These are phyloP conservation scores for Ramichloridium luteum DNA, from an alignment of 2,329 filamentous ascomycete species.

Conservation along the genomic window DNA sequence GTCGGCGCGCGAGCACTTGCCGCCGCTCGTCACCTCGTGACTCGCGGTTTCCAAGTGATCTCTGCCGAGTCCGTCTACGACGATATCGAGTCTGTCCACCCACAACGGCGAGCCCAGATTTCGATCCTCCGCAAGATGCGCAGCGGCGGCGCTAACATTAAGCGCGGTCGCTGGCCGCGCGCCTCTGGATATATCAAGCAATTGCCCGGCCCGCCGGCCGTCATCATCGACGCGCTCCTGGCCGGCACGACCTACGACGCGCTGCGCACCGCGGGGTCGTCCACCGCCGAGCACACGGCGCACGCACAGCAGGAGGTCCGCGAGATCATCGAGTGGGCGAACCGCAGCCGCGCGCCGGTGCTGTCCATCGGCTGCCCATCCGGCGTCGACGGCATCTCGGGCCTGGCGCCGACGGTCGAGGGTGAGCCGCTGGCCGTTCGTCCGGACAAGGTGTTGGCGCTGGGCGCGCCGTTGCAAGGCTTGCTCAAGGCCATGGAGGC, in stretches of 20 bases:
- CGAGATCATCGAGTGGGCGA: conserved; percentile 87
- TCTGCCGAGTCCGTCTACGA: conserved; percentile 78
- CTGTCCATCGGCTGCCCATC: conserved; percentile 85
- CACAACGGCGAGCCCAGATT: conserved; percentile 68
- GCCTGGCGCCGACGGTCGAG: conserved; percentile 53
- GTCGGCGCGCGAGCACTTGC: conserved; percentile 75
- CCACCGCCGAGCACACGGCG: conserved; percentile 16
- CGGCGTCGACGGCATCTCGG: conserved; percentile 69
- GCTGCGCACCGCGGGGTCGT: conserved; percentile 41
- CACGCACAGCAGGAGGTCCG: conserved; percentile 75
- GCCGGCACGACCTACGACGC: conserved; percentile 85
- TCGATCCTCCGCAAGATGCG: conserved; percentile 71
- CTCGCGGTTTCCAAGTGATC: conserved; percentile 68
- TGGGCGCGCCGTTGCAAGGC: conserved; percentile 78
- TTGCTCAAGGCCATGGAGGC: conserved; percentile 63
- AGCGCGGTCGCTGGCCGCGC: conserved; percentile 43
- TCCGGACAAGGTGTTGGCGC: conserved; percentile 68
- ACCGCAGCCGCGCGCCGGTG: conserved; percentile 70
- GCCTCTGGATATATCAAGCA: conserved; percentile 41
- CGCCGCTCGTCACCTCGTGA: conserved; percentile 74
- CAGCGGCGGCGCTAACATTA: conserved; percentile 46
- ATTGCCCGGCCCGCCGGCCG: conserved; percentile 53
- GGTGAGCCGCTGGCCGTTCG: conserved; percentile 68
- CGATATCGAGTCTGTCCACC: conserved; percentile 66
- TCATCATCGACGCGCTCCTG: conserved; percentile 81